Percentiles rank a stretch among this genome's conserved stretches.
These are phyloP conservation scores for Auricularia sp. DNA, from an alignment of 768 basidiomycete species.

Conservation along the genomic window DNA sequence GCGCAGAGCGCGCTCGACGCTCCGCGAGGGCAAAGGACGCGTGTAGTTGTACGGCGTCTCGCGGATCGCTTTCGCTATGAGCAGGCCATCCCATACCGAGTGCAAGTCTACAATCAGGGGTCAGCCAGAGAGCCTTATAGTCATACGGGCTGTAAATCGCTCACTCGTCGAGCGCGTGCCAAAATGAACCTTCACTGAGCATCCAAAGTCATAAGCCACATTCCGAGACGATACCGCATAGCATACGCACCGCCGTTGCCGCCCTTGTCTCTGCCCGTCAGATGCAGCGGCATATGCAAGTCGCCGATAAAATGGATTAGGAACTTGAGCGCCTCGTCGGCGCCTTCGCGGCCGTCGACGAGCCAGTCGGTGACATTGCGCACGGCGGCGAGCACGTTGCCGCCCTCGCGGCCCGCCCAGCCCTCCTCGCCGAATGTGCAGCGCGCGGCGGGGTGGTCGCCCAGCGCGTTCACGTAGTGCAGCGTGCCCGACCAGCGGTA, in stretches of 20 bases:
- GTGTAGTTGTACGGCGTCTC: slow-evolving; percentile 68
- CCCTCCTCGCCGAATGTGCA: slow-evolving; percentile 71
- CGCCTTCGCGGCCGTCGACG: slow-evolving; percentile 23
- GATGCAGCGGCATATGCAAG: slow-evolving; percentile 87
- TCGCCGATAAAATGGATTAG: slow-evolving; percentile 90
- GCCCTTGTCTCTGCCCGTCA: slow-evolving; percentile 78
- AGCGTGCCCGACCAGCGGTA: slow-evolving; percentile 57
- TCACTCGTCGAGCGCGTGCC: slow-evolving; percentile 61
- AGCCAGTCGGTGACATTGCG: slow-evolving; percentile 57
- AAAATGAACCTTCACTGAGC: slow-evolving; percentile 53
- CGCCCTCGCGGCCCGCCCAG: slow-evolving; percentile 47
- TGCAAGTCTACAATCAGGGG: slow-evolving; percentile 50
- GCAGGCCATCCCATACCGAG: slow-evolving; percentile 73
- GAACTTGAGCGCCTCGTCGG: slow-evolving; percentile 82
- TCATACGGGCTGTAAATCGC: slow-evolving; percentile 16
- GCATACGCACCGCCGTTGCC: slow-evolving; percentile 52
- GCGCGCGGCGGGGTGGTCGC: slow-evolving; percentile 64
- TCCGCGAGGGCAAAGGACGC: slow-evolving; percentile 51
- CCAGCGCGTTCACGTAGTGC: slow-evolving; percentile 66
- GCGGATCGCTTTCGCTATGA: slow-evolving; percentile 77
- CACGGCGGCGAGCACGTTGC: slow-evolving; percentile 70
- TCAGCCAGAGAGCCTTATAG: neutral
- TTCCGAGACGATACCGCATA: too few relatives aligned
- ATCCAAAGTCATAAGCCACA: too few relatives aligned
- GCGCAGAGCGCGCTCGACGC: slow-evolving; percentile 55